These are phyloP conservation scores for Dryas drummondii DNA, from an alignment of 306 rosid genomes.

Conservation along the genomic window DNA sequence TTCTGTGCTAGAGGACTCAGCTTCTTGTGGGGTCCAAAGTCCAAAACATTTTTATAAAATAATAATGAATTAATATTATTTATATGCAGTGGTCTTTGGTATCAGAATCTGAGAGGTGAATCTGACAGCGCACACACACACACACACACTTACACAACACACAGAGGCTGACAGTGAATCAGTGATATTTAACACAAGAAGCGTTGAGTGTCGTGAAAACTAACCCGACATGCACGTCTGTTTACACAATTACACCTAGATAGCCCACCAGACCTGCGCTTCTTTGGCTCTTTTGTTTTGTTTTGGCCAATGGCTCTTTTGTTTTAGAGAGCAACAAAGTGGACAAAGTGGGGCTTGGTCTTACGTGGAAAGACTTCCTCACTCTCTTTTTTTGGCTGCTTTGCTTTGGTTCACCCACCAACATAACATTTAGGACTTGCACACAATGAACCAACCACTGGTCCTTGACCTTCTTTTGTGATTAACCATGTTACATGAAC, in stretches of 20 bases:
- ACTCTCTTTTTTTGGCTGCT: background rate
- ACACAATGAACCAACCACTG: too few species aligned
- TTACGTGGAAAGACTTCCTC: slow-evolving; percentile 18
- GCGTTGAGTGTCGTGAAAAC: slow-evolving; percentile 26
- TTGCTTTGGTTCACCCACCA: background rate
- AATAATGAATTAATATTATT: too few species aligned
- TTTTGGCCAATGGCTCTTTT: background rate
- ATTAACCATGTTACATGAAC: too few species aligned
- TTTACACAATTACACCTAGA: background rate
- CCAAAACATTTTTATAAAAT: too few species aligned
- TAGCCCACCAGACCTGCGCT: background rate
- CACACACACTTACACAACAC: background rate
- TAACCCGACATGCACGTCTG: slow-evolving; percentile 10
- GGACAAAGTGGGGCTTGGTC: background rate
- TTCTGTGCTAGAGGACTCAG: background rate
- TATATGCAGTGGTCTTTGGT: background rate
- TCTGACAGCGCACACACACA: slow-evolving; percentile 1
- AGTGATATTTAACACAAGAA: slow-evolving; percentile 18
- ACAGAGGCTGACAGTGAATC: slow-evolving; percentile 15
- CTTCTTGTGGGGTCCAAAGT: background rate
- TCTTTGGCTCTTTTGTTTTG: background rate
- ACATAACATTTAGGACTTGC: too few species aligned
- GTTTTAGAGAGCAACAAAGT: background rate
- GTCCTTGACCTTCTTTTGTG: too few species aligned
- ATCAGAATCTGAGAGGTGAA: slow-evolving; percentile 11